A percentile compares a stretch with the other conserved stretches of the same genome.
phyloP scores from a whole-genome alignment of 179 eudicot species.

The Amaranthus tricolor region DNA sequence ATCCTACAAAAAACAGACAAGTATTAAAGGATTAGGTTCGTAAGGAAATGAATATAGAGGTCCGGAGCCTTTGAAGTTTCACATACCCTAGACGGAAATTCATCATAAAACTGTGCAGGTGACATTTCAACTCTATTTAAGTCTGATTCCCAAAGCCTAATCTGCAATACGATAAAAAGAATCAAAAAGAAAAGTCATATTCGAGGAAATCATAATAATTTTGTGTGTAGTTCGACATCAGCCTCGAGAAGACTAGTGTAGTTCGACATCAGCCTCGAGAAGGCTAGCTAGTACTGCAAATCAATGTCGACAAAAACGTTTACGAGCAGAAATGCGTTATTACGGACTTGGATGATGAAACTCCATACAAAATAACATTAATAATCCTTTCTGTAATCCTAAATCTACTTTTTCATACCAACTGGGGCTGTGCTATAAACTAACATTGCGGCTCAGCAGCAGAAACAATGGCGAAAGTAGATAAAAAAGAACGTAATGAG shows the following conservation, averaged over 20 bases:
- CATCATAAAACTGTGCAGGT: slow-evolving; percentile 74
- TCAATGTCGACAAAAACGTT: background rate
- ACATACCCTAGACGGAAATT: slow-evolving; percentile 69
- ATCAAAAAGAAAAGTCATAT: background rate
- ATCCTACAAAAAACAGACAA: slow-evolving; percentile 43
- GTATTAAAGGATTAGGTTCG: background rate
- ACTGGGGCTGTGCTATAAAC: background rate
- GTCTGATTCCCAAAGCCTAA: slow-evolving; percentile 96
- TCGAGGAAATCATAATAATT: background rate
- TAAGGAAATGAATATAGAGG: background rate
- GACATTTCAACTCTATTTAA: slow-evolving; percentile 78
- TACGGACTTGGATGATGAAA: background rate
- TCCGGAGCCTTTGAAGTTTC: slow-evolving; percentile 8
- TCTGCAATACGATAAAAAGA: slow-evolving; percentile 44
- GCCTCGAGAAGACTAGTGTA: background rate
- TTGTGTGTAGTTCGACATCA: background rate
- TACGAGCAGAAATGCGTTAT: background rate
- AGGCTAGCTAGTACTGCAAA: background rate
- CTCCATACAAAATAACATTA: background rate
- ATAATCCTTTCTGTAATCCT: background rate
- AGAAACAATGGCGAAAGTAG: background rate
- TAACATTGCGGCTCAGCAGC: background rate
- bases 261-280: background rate
- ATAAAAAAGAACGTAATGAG: background rate
- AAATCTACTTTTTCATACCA: background rate